Evolutionary conservation across 768 basidiomycete genomes (phyloP), one percentile per base, ranked within the genome.

Genomic region (Paxillus ammoniavirescens): DNA sequence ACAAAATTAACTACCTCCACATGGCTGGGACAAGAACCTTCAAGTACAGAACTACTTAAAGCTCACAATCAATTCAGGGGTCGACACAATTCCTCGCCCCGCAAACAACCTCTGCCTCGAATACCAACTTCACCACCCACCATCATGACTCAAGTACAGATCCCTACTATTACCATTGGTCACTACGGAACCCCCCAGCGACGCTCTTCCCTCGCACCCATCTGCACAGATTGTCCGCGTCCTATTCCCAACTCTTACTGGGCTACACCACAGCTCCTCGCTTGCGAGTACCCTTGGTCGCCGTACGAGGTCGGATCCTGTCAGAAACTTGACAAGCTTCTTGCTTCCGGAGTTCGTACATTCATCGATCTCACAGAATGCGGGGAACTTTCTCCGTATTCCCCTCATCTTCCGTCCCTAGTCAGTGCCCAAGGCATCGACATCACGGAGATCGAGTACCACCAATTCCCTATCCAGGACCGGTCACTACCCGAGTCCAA

Each of bases 211-310:
- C 57, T 64, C 0, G 49, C 64, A 0, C 59, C 53, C 50, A 46
- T 62, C 45, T 14, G 36, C 56, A 55, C 60, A 0, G 48, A 55
- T 41, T 57, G 48, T n/a, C 65, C 72, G 0, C 82, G 85, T 1
- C 89, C 89, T 28, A 83, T 91, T 63, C 86, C 87, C n/a, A 91
- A 91, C 70, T 88, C 86, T 0, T 91, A 91, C 73, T 91, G 89
- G 89, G 89, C 87, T 0, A 89, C 87, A 0, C 77, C 83, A 0
- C 70, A 76, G 10, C 78, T 91, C 35, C 76, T 90, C 50, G 89
- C 89, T 0, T 90, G 87, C 79, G 89, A 91, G 64, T 91, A 90
- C 68, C 89, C 89, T 1, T 91, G 85, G 82, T 73, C 81, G 15
- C 86, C 86, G 4, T 78, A 76, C 54, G 74, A 79, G 67, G 48